Base-by-base conservation (phyloP, 257 asterid species). In the Solanum virginianum region DNA sequence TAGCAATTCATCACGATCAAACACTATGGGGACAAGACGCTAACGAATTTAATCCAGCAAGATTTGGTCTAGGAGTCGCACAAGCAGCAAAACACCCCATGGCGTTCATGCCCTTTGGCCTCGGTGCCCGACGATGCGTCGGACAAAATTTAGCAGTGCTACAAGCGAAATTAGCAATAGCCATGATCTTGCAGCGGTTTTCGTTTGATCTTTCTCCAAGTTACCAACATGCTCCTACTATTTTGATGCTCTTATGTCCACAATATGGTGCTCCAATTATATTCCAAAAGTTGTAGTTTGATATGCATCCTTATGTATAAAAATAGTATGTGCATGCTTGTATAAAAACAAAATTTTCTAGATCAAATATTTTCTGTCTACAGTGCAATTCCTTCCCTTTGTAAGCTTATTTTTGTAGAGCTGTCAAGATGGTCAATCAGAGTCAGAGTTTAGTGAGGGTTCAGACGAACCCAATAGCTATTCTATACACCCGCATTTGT, bases 21-120 rank as follows among this genome's bases (percentile, higher is more conserved):
- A 92, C 89, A 11, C 83, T 94, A 43, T 94, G 98, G 98, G 98
- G 98, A 5, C 83, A 90, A 60, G 98, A 94, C 10, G 98, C 85
- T 3, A 88, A 94, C 41, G 94, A 93, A 80, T 94, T 94, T 85
- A 93, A 93, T 49, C 98, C 98, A 0, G 87, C 86, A 0, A 89
- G 98, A 6, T 93, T 94, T 60, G 92, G 95, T 10, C 88, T 91
- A 2, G 83, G 83, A 24, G 83, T 79, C 0, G 83, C 65, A 79
- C 83, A 79, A 26, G 83, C 83, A 79, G 49, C 83, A 9, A 53
- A 79, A 53, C 83, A 79, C 6, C 83, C 83, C 3, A 79, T 79
- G 83, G 91, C 89, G 84, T 94, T 94, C 84, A 84, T 94, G 24
- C 97, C 98, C 1, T 94, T 94, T 56, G 98, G 97, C 4, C 91